These are phyloP conservation scores for Globisporangium cylindrosporum DNA, from an alignment of 352 stramenopile species.

Conservation along the genomic window DNA sequence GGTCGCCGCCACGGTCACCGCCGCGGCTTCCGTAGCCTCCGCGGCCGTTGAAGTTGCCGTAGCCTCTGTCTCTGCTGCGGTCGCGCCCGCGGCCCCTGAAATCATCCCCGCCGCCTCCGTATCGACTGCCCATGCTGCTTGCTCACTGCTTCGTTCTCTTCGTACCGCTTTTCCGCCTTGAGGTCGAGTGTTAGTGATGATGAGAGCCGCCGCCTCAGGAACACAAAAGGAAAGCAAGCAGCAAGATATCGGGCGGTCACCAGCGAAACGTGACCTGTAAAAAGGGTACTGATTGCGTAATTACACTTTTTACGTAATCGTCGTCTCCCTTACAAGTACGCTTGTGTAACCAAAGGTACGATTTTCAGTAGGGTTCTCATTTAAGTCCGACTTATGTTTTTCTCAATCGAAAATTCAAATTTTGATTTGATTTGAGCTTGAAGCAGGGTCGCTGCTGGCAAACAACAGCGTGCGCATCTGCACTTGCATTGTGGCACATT, in stretches of 20 bases:
- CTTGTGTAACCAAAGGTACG: background rate
- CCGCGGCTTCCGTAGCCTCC: conserved; percentile 29
- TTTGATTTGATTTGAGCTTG: conserved; percentile 6
- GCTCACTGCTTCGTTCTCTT: background rate
- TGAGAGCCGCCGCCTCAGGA: background rate
- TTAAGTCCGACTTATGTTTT: background rate
- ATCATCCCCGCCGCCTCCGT: conserved; percentile 53
- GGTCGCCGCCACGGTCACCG: conserved; percentile 51
- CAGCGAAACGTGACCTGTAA: conserved; percentile 19
- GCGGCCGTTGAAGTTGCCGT: conserved; percentile 19
- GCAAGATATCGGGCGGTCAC: conserved; percentile 11
- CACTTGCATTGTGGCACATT: conserved; percentile 2
- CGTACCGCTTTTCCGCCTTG: background rate
- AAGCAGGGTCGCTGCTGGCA: background rate
- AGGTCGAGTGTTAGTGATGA: conserved; percentile 1
- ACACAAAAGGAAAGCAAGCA: background rate
- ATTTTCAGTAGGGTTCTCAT: background rate
- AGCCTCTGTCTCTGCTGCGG: conserved; percentile 66
- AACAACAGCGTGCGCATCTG: conserved; percentile 3
- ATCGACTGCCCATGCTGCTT: conserved; percentile 56
- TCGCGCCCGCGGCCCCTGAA: conserved; percentile 65
- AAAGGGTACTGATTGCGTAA: conserved; percentile 5
- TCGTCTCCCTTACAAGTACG: background rate
- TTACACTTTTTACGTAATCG: conserved; percentile 5
- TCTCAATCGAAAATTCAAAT: conserved; percentile 18